phyloP scores from a whole-genome alignment of 129 eudicot species.

The Oenanthe sinensis region DNA sequence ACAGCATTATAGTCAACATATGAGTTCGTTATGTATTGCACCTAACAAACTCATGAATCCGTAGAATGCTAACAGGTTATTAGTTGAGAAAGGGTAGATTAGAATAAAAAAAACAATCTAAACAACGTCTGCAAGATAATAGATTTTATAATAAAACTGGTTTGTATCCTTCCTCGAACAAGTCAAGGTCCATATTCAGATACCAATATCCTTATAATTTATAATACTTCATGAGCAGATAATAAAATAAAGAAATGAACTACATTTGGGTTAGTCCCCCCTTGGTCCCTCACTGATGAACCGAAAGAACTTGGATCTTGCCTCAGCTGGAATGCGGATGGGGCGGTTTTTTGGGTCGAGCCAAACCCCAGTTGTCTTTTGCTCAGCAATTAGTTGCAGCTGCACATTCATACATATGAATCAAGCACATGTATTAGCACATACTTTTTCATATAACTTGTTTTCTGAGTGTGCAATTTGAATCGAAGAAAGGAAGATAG shows the following conservation, averaged over 20 bases:
- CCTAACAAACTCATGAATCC: not conserved
- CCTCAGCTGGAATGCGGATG: not conserved
- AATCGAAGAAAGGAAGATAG: not conserved
- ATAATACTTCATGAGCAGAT: not conserved
- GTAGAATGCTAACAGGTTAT: not conserved
- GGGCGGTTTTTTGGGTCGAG: conserved; percentile 52
- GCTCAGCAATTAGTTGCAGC: conserved; percentile 66
- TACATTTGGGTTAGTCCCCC: not conserved
- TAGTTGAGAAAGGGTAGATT: not conserved
- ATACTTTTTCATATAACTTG: not conserved
- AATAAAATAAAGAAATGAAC: not conserved
- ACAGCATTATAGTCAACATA: not conserved
- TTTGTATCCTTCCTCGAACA: not conserved
- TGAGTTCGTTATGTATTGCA: not conserved
- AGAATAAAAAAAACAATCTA: not conserved
- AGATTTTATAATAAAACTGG: not conserved
- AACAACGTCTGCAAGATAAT: not conserved
- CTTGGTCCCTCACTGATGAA: not conserved
- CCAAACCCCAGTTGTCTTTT: conserved; percentile 82
- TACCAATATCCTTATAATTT: not conserved
- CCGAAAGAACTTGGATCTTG: not conserved
- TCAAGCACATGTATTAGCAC: not conserved
- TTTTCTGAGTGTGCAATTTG: not conserved
- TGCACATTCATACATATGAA: conserved; percentile 1
- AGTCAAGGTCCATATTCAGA: not conserved